Base-by-base conservation (phyloP, 768 basidiomycete species). In the Agaricus sinodeliciosus region DNA sequence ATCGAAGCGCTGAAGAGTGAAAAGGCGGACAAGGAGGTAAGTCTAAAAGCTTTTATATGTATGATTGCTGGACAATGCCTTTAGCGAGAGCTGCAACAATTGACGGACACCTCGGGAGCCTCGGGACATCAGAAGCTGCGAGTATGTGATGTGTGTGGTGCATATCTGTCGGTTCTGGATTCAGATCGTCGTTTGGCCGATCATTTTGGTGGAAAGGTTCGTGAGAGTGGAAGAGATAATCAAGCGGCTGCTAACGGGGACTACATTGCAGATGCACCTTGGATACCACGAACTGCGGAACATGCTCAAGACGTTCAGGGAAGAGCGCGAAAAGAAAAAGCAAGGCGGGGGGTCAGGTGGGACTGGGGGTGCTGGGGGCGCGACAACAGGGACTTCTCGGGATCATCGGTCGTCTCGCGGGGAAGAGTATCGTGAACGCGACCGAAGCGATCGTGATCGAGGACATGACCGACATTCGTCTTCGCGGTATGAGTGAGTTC, bases 131-230 rank as follows among this genome's bases (percentile, higher is more conserved):
- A 99, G 72, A 98, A 98, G 71, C 75, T 99, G 61, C 87, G 96
- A 57, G 96, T 99, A n/a, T 98, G 96, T 74, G 96, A 99, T 74
- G 94, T 97, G 26, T 99, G 96, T 67, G 96, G 96, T 62, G 96
- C 96, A n/a, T 98, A 98, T 76, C 80, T 99, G 42, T 95, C 92
- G 13, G 91, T 99, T 35, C 78, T 98, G 44, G 96, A 99, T 71
- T 97, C 95, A 54, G 96, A 99, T 75, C 85, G 95, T 67, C 93
- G 96, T 67, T 75, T 99, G 56, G 96, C 96, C 48, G 96, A 99
- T 75, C 96, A 99, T 70, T 99, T 99, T 75, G 96, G 96, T 70
- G 96, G 96, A 63, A 99, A 99, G 77, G 95, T 91, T 62, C 68
- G 87, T 69, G 55, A 56, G 16, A 28, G 45, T 50, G 31, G 51